Conservation (phyloP, 768 basidiomycete species). For the Rhizopogon vinicolor region DNA sequence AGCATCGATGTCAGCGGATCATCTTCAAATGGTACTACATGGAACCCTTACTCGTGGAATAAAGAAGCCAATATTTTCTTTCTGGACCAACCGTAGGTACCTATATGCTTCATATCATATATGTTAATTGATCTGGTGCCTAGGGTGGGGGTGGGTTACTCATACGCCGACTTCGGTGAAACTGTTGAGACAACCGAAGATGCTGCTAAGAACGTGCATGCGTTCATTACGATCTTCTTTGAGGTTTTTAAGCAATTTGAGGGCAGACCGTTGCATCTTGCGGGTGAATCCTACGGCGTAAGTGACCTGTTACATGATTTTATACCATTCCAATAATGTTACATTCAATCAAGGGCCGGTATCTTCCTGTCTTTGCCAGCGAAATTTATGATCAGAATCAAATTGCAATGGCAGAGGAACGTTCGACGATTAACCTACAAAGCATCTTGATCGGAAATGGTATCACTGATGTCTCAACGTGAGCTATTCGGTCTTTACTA, state of each 20-base stretch:
- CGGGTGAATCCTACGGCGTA: slow-evolving; percentile 74
- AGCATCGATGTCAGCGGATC: slow-evolving; percentile 50
- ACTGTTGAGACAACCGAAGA: slow-evolving; percentile 71
- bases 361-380: slow-evolving; percentile 71
- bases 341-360: slow-evolving; percentile 50
- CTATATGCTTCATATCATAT: background rate
- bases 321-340: background rate
- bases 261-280: slow-evolving; percentile 63
- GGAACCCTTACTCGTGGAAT: slow-evolving; percentile 66
- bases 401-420: slow-evolving; percentile 44
- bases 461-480: slow-evolving; percentile 50
- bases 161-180: slow-evolving; percentile 66
- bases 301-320: slow-evolving; percentile 15
- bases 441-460: slow-evolving; percentile 78
- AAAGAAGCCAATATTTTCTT: slow-evolving; percentile 66
- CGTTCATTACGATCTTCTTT: slow-evolving; percentile 77
- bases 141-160: slow-evolving; percentile 69
- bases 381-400: slow-evolving; percentile 73
- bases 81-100: slow-evolving; percentile 55
- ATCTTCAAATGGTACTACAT: slow-evolving; percentile 56
- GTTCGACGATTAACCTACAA: slow-evolving; percentile 55
- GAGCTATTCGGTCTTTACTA: slow-evolving; percentile 14
- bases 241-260: slow-evolving; percentile 72
- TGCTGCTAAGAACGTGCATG: slow-evolving; percentile 71
- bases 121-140: background rate